Base-by-base conservation (phyloP, 2,329 filamentous ascomycete species). In the Zymoseptoria passerinii region DNA sequence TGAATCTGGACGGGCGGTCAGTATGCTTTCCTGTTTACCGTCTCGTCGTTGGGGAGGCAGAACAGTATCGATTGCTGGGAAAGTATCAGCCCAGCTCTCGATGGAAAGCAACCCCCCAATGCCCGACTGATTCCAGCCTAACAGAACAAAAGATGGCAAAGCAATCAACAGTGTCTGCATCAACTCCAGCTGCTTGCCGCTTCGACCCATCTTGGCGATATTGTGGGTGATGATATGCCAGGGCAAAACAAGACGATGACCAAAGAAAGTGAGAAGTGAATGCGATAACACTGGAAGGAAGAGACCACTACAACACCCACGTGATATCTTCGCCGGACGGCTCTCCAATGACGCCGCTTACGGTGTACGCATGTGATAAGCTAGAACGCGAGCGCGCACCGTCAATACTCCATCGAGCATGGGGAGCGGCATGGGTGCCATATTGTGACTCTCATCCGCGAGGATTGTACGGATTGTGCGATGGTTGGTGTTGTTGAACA, bases 111-210 rank as follows among this genome's bases (percentile, higher is more conserved):
- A 70, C 13, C 78, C 77, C 50, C 78, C 78, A n/a, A 77, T 72
- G 52, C 76, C 77, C 53, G 76, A 76, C 64, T 80, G 77, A 65
- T 81, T 80, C 71, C 80, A 81, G 55, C 79, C 79, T 63, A 78
- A 80, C 52, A 78, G 71, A 56, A 79, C 74, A 59, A 79, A 80
- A 18, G 74, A 67, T 6, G 74, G 74, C 51, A 72, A 58, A 56
- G 74, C 73, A 44, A 76, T 70, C 50, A 75, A 65, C 61, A 73
- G 54, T 23, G 74, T 70, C 64, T 74, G 65, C 29, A 60, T 57
- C 6, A 65, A 48, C 48, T 66, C 59, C 55, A 69, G 61, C 52
- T 62, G 61, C 29, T 57, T 63, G 28, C 66, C 66, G 27, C 54
- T 63, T 52, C 64, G 56, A 44, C 56, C 57, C 61, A 66, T 63